Evolutionary conservation across 176 grass and related monocot genomes (phyloP).

Genomic region (Avena eriantha): DNA sequence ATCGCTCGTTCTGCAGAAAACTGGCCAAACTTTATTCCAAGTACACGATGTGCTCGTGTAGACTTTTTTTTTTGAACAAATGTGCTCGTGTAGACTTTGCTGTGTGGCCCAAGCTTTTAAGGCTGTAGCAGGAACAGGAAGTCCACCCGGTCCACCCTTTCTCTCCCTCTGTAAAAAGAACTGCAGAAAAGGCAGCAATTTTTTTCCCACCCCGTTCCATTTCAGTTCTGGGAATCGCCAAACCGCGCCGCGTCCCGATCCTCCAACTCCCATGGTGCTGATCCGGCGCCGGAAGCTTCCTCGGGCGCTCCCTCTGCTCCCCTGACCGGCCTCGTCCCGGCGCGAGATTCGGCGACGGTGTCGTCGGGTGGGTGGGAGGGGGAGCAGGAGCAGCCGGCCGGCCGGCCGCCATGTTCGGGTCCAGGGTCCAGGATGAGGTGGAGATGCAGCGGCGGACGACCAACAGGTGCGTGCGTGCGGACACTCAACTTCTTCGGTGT

Average conservation of each 20-base stretch:
- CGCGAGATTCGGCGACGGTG: constrained; percentile 37
- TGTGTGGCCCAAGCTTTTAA: constrained; percentile 6
- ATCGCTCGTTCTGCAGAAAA: too few relatives aligned
- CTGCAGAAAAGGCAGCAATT: not conserved
- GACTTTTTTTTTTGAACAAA: too few relatives aligned
- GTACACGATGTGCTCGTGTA: too few relatives aligned
- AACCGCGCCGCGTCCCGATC: not conserved
- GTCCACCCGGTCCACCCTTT: constrained; percentile 6
- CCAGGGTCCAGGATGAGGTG: constrained; percentile 73
- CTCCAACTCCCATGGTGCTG: constrained; percentile 17
- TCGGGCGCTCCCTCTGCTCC: not conserved
- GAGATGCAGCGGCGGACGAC: constrained; percentile 79
- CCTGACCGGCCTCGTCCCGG: constrained; percentile 32
- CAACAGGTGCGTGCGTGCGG: constrained; percentile 44
- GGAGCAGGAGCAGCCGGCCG: not conserved
- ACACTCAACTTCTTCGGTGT: not conserved
- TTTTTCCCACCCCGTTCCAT: not conserved
- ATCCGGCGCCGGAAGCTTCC: constrained; percentile 19
- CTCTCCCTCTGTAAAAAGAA: not conserved
- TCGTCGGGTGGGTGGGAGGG: not conserved
- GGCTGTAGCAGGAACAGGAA: not conserved
- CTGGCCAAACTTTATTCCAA: too few relatives aligned
- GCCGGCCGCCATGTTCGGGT: constrained; percentile 61
- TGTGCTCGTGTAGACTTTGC: too few relatives aligned
- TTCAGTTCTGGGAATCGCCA: constrained; percentile 18